Percentiles rank a stretch among this genome's conserved stretches.
phyloP scores from a whole-genome alignment of 495 filamentous ascomycete species.

The Penicillium taxi region DNA sequence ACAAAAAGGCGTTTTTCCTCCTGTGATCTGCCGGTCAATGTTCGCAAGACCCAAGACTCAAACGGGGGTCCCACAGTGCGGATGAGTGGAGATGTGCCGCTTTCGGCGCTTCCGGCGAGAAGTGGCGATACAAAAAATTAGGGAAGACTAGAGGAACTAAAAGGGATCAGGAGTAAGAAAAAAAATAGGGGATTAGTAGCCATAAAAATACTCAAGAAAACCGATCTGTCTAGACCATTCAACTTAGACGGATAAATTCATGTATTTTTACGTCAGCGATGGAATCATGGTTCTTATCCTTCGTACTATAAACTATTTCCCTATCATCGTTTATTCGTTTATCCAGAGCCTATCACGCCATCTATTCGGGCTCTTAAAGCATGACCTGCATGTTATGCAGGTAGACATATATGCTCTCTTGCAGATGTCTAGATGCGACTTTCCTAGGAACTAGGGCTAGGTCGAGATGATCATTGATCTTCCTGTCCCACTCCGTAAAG shows the following conservation, averaged over 20 bases:
- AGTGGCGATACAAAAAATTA: conserved; percentile 9
- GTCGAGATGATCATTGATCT: background rate
- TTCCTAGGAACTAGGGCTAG: no score
- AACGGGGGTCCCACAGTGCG: conserved; percentile 19
- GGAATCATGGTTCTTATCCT: no score
- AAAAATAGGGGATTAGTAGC: background rate
- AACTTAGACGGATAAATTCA: background rate
- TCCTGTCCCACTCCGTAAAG: no score
- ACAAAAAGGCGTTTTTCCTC: conserved; percentile 12
- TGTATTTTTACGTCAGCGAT: conserved; percentile 17
- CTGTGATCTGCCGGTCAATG: conserved; percentile 22
- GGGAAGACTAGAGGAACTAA: background rate
- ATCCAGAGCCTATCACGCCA: no score
- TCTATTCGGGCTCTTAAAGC: no score
- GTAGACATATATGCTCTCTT: no score
- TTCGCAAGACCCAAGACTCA: conserved; percentile 21
- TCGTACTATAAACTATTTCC: no score
- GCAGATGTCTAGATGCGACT: no score
- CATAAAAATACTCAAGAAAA: no score
- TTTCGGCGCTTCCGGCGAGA: conserved; percentile 15
- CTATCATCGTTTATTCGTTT: no score
- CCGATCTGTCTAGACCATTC: no score
- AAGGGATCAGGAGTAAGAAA: conserved; percentile 1
- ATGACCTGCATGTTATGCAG: no score
- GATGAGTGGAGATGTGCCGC: conserved; percentile 24